phyloP scores from a whole-genome alignment of 73 alveolate genomes.

The Blepharisma stoltei region DNA sequence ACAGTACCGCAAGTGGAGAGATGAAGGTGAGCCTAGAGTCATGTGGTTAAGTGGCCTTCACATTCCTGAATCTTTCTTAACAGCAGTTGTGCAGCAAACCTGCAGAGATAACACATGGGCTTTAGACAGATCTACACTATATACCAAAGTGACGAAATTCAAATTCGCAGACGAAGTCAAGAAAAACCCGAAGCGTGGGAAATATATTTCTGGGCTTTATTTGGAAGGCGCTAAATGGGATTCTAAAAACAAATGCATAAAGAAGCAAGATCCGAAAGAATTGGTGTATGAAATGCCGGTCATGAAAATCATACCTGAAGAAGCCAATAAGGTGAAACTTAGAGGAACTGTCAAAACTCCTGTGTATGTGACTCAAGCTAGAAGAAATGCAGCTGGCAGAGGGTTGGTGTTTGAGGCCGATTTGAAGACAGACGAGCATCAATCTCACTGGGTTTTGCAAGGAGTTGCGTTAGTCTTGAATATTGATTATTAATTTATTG shows the following conservation, averaged over 20 bases:
- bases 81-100: constrained; percentile 99
- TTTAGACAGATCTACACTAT: constrained; percentile 97
- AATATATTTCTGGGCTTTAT: constrained; percentile 96
- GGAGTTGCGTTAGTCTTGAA: constrained; percentile 97
- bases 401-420: constrained; percentile 99
- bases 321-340: constrained; percentile 96
- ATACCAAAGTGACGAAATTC: constrained; percentile 93
- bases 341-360: constrained; percentile 89
- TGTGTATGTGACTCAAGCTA: constrained; percentile 94
- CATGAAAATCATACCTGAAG: constrained; percentile 93
- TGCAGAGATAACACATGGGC: constrained; percentile 99
- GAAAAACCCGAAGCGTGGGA: constrained; percentile 95
- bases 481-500: constrained; percentile 70
- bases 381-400: constrained; percentile 99
- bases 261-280: constrained; percentile 93
- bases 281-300: constrained; percentile 95
- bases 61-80: constrained; percentile 97
- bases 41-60: constrained; percentile 99
- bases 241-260: constrained; percentile 74
- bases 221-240: constrained; percentile 99
- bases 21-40: constrained; percentile 95
- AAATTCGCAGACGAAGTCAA: constrained; percentile 85
- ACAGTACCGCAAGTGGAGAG: constrained; percentile 94
- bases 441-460: constrained; percentile 97
- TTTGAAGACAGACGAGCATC: constrained; percentile 97